Conservation (phyloP, 805 yeast species). For the Maudiozyma serrabonitensis region DNA sequence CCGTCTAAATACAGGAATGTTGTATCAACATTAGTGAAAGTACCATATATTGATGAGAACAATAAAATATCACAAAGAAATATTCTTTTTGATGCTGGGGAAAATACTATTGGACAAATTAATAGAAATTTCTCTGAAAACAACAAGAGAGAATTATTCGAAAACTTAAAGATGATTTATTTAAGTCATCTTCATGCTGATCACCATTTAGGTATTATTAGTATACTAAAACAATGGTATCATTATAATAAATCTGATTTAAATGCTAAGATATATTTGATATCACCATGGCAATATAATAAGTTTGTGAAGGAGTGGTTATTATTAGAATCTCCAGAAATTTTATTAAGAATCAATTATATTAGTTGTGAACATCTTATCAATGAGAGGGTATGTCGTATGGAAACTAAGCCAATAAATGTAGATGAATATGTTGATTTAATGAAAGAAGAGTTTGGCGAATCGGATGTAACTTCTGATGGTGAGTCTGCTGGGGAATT, state of each 20-base stretch:
- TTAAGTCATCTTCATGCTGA: slow-evolving; percentile 94
- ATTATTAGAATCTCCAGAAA: slow-evolving; percentile 35
- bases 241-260: slow-evolving; percentile 31
- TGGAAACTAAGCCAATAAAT: slow-evolving; percentile 24
- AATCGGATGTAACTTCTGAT: background rate
- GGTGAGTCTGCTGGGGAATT: background rate
- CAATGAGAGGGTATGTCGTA: slow-evolving; percentile 27
- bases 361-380: slow-evolving; percentile 55
- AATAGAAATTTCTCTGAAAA: slow-evolving; percentile 48
- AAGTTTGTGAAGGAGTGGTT: slow-evolving; percentile 64
- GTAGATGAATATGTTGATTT: slow-evolving; percentile 15
- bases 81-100: slow-evolving; percentile 87
- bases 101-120: slow-evolving; percentile 72
- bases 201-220: slow-evolving; percentile 80
- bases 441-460: slow-evolving; percentile 4
- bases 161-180: slow-evolving; percentile 56
- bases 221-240: slow-evolving; percentile 62
- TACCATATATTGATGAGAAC: slow-evolving; percentile 42
- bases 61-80: slow-evolving; percentile 31
- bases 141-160: slow-evolving; percentile 36
- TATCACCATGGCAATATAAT: slow-evolving; percentile 68
- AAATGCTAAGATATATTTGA: slow-evolving; percentile 39
- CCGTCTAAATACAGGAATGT: slow-evolving; percentile 85
- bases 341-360: slow-evolving; percentile 37
- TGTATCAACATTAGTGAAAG: slow-evolving; percentile 62